Percentiles rank a stretch among this genome's conserved stretches.
phyloP scores from a whole-genome alignment of 495 filamentous ascomycete genomes.

The Pyronema omphalodes region DNA sequence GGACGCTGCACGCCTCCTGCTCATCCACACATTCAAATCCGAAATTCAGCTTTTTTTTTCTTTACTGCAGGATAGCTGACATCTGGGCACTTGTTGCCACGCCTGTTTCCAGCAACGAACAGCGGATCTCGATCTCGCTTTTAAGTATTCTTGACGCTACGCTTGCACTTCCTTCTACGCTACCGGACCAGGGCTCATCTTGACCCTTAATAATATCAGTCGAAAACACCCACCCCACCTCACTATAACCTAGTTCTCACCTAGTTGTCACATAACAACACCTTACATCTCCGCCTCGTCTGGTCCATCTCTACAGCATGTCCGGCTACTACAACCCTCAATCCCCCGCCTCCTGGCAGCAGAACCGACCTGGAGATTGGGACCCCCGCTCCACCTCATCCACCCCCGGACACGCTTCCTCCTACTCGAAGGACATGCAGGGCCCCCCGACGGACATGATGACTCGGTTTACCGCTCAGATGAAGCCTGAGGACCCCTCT shows the following conservation, averaged over 20 bases:
- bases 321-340: conserved; percentile 63
- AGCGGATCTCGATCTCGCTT: not conserved
- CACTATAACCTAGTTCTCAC: not conserved
- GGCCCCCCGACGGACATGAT: conserved; percentile 25
- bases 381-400: conserved; percentile 35
- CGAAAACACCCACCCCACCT: not conserved
- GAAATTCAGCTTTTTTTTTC: not conserved
- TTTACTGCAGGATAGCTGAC: not conserved
- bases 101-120: not conserved
- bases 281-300: not conserved
- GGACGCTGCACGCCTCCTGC: not conserved
- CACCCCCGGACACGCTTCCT: conserved; percentile 21
- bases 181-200: not conserved
- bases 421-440: conserved; percentile 8
- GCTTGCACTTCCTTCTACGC: conserved; percentile 3
- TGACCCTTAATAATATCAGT: conserved; percentile 4
- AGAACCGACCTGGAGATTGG: conserved; percentile 68
- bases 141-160: not conserved
- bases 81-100: not conserved
- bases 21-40: not conserved
- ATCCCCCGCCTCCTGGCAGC: conserved; percentile 60
- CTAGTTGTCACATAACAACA: not conserved
- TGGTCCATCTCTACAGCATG: conserved; percentile 33
- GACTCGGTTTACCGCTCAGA: conserved; percentile 54
- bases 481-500: conserved; percentile 52